Evolutionary conservation across 306 rosid species (phyloP).

Genomic region (Vigna reflexopilosa): DNA sequence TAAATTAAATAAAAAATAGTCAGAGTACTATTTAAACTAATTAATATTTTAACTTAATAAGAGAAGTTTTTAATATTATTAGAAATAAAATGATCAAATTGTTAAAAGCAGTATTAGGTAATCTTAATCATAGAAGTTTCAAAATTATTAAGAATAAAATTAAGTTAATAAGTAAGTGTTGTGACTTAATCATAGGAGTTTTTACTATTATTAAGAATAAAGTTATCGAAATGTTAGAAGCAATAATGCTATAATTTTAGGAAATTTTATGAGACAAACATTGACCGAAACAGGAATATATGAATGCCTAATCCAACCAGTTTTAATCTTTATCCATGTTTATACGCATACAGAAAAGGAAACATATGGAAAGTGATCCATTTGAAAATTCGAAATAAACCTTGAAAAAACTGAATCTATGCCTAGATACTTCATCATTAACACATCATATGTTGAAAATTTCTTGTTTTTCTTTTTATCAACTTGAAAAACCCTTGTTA

Average conservation of each 20-base stretch:
- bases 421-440: background rate
- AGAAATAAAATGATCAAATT: no score
- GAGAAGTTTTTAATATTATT: no score
- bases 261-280: background rate
- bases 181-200: no score
- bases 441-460: conserved; percentile 11
- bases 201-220: no score
- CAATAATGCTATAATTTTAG: conserved; percentile 1
- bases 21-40: no score
- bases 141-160: no score
- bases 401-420: conserved; percentile 8
- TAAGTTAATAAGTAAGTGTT: no score
- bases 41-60: no score
- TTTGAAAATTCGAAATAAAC: conserved; percentile 9
- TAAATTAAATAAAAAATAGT: no score
- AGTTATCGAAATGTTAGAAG: background rate
- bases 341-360: background rate
- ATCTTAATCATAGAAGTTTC: no score
- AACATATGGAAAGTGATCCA: background rate
- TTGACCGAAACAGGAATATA: background rate
- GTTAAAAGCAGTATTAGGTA: no score
- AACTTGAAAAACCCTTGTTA: no score
- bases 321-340: background rate
- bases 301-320: background rate
- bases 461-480: background rate